A percentile compares a stretch with the other conserved stretches of the same genome.
Conservation (phyloP, 306 rosid genomes). For the Hippophae gyantsensis region DNA sequence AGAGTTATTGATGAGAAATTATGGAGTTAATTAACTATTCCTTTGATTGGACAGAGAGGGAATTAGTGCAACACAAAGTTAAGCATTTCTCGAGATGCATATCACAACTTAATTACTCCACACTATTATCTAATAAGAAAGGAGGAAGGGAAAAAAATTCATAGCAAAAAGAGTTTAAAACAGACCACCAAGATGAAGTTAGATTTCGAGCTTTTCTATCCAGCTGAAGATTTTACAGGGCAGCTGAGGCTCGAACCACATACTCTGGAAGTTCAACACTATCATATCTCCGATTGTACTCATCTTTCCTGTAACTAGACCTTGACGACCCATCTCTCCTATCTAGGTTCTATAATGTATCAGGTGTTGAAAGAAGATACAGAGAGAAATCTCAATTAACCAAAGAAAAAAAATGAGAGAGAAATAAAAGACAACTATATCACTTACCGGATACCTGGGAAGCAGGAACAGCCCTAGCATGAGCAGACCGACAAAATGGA, state of each 20-base stretch:
- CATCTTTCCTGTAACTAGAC: slow-evolving; percentile 81
- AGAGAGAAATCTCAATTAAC: background rate
- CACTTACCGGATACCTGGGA: slow-evolving; percentile 90
- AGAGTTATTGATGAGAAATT: too few species aligned
- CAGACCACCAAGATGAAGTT: slow-evolving; percentile 95
- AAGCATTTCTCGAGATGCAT: too few species aligned
- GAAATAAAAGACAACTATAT: slow-evolving; percentile 13
- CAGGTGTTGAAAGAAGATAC: slow-evolving; percentile 27
- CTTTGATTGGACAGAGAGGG: too few species aligned
- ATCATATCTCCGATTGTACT: slow-evolving; percentile 91
- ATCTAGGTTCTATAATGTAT: slow-evolving; percentile 52
- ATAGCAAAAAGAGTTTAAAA: slow-evolving; percentile 22
- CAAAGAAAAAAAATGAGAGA: background rate
- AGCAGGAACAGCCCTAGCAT: slow-evolving; percentile 62
- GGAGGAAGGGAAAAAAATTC: background rate
- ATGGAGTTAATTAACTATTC: too few species aligned
- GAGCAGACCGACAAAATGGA: slow-evolving; percentile 18
- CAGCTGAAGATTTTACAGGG: slow-evolving; percentile 88
- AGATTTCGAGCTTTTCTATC: slow-evolving; percentile 97
- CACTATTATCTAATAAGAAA: background rate
- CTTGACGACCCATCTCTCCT: slow-evolving; percentile 86
- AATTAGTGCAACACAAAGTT: too few species aligned
- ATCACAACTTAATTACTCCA: background rate
- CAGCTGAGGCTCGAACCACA: slow-evolving; percentile 72
- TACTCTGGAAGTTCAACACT: slow-evolving; percentile 75